Evolutionary conservation across 2,329 filamentous ascomycete species (phyloP).

Genomic region (Raffaelea deltoideospora): DNA sequence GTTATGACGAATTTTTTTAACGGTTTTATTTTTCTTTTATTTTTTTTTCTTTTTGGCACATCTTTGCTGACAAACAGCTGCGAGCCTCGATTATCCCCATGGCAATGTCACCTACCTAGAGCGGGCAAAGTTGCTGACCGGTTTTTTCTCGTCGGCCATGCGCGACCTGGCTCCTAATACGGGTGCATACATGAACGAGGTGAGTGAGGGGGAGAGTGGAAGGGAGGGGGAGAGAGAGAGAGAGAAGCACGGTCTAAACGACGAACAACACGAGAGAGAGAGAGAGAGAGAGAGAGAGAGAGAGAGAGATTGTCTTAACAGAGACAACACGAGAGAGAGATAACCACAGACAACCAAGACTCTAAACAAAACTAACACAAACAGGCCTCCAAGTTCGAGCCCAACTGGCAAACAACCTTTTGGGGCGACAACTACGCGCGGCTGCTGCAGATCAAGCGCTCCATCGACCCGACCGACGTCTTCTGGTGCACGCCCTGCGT

Average conservation of each 20-base stretch:
- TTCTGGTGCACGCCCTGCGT: conserved; percentile 11
- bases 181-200: conserved; percentile 8
- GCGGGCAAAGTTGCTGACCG: conserved; percentile 4
- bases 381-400: conserved; percentile 8
- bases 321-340: too few relatives aligned
- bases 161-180: conserved; percentile 14
- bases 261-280: too few relatives aligned
- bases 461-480: conserved; percentile 17
- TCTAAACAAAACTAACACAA: not conserved
- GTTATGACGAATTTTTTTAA: too few relatives aligned
- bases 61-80: too few relatives aligned
- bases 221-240: too few relatives aligned
- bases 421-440: conserved; percentile 17
- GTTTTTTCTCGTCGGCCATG: conserved; percentile 9
- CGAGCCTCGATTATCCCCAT: too few relatives aligned
- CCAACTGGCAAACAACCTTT: conserved; percentile 17
- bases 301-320: too few relatives aligned
- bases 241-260: too few relatives aligned
- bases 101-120: too few relatives aligned
- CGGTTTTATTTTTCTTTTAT: too few relatives aligned
- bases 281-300: too few relatives aligned
- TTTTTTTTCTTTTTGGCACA: too few relatives aligned
- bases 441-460: conserved; percentile 16
- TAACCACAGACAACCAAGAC: not conserved
- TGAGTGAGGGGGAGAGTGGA: conserved; percentile 4